Percentiles rank a stretch among this genome's conserved stretches.
Conservation (phyloP, 2,329 filamentous ascomycete species). For the Apiospora phragmitis region DNA sequence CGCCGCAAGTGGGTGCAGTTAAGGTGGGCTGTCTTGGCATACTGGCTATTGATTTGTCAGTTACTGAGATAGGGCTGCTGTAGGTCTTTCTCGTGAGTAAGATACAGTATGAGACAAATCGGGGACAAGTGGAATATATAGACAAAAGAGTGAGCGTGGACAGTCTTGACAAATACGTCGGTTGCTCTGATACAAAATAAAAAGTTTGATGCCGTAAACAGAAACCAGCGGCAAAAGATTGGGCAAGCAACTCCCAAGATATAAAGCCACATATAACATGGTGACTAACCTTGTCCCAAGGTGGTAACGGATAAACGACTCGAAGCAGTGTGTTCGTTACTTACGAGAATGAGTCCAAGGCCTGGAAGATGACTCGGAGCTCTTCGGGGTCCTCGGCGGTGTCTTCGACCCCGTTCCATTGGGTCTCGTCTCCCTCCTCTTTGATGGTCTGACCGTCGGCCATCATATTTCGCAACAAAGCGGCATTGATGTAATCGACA, state of each 20-base stretch:
- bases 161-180: neutral
- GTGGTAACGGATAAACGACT: neutral
- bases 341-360: constrained; percentile 88
- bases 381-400: constrained; percentile 77
- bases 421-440: constrained; percentile 32
- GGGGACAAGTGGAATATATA: constrained; percentile 8
- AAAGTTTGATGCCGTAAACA: neutral
- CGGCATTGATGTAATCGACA: neutral
- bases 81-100: neutral
- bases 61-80: neutral
- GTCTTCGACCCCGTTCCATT: constrained; percentile 65
- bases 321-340: constrained; percentile 32
- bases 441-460: constrained; percentile 17
- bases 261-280: constrained; percentile 11
- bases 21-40: constrained; percentile 80
- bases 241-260: neutral
- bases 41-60: constrained; percentile 59
- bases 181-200: neutral
- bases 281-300: neutral
- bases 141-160: constrained; percentile 1
- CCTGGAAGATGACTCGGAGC: constrained; percentile 73
- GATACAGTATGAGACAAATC: neutral
- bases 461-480: neutral
- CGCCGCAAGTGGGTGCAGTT: constrained; percentile 89
- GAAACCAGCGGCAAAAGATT: neutral